Evolutionary conservation across 73 alveolate species (phyloP).

Genomic region (Durusdinium trenchii): DNA sequence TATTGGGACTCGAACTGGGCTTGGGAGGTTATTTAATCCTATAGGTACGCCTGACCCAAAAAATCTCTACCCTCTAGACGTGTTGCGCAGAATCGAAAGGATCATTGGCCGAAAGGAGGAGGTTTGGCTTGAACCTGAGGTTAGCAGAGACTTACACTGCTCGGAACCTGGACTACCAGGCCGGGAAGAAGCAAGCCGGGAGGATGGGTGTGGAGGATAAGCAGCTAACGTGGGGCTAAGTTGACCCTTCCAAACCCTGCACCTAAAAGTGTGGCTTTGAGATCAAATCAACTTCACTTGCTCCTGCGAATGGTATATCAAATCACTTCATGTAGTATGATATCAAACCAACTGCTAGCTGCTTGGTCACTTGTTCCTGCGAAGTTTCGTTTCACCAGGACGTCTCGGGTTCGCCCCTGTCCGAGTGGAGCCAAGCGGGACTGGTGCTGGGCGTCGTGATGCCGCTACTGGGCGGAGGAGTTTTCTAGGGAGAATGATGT

Average conservation of each 20-base stretch:
- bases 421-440: conserved; percentile 88
- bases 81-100: too few relatives aligned
- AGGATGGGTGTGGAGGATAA: too few relatives aligned
- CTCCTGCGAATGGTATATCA: neutral
- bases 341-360: neutral
- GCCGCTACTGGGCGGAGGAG: conserved; percentile 32
- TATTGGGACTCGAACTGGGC: too few relatives aligned
- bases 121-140: neutral
- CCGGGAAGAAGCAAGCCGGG: too few relatives aligned
- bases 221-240: too few relatives aligned
- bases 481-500: neutral
- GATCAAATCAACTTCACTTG: too few relatives aligned
- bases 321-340: neutral
- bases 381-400: neutral
- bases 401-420: conserved; percentile 58
- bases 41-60: too few relatives aligned
- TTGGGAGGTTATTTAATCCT: too few relatives aligned
- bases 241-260: too few relatives aligned
- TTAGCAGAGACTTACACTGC: conserved; percentile 62
- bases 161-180: conserved; percentile 73
- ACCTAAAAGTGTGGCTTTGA: too few relatives aligned
- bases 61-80: too few relatives aligned
- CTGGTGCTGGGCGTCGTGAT: conserved; percentile 69
- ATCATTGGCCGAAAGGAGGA: too few relatives aligned
- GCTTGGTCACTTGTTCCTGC: neutral